These are phyloP conservation scores for Mycena albidolilacea DNA, from an alignment of 768 basidiomycete genomes.

Conservation along the genomic window DNA sequence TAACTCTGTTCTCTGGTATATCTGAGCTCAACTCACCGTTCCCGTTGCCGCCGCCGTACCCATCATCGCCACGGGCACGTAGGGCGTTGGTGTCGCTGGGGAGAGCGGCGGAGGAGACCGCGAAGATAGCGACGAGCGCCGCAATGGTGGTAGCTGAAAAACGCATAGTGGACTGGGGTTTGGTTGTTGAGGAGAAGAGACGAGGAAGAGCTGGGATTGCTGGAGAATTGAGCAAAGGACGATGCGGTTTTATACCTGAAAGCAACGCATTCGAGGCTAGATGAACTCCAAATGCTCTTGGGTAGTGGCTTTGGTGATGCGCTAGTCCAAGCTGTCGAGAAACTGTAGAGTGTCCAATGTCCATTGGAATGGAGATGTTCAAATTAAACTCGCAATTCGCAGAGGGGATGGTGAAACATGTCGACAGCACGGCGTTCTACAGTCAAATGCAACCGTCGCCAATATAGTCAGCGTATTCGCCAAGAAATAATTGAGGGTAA, in stretches of 20 bases:
- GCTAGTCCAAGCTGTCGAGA: background rate
- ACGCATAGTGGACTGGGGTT: slow-evolving; percentile 7
- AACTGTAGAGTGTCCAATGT: background rate
- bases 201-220: slow-evolving; percentile 1
- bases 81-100: background rate
- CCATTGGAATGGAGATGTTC: background rate
- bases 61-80: slow-evolving; percentile 1
- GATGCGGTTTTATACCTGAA: slow-evolving; percentile 11
- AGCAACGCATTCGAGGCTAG: background rate
- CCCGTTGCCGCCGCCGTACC: background rate
- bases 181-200: slow-evolving; percentile 4
- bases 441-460: no score
- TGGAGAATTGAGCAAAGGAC: slow-evolving; percentile 3
- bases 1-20: no score
- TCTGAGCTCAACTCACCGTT: no score
- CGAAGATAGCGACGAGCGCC: slow-evolving; percentile 19
- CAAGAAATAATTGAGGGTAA: no score
- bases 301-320: background rate
- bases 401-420: no score
- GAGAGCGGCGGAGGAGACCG: slow-evolving; percentile 11
- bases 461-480: no score
- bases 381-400: background rate
- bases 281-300: background rate
- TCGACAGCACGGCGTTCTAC: no score
- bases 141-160: slow-evolving; percentile 13